Evolutionary conservation across 768 basidiomycete species (phyloP).

Genomic region (Cyclocybe aegerita): DNA sequence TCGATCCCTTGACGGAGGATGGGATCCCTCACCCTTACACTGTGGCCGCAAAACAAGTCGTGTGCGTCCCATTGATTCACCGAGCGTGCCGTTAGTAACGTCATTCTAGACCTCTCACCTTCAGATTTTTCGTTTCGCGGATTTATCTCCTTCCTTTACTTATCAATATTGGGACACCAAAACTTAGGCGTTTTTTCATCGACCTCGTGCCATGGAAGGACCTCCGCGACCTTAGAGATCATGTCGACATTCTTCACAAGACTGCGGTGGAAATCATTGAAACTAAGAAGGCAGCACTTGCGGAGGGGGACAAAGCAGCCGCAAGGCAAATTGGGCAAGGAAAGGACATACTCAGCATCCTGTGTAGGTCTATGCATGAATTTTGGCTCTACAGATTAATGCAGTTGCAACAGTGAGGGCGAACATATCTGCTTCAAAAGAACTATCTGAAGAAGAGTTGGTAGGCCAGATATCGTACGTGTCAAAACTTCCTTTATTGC

Average conservation of each 20-base stretch:
- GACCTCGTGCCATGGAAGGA: conserved; percentile 28
- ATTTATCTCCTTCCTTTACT: conserved; percentile 20
- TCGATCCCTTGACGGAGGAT: conserved; percentile 35
- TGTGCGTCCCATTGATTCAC: conserved; percentile 18
- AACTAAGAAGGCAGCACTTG: conserved; percentile 34
- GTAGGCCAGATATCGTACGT: conserved; percentile 35
- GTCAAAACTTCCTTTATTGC: neutral
- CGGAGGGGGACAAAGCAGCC: conserved; percentile 34
- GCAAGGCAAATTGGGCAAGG: conserved; percentile 33
- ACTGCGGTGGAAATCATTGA: conserved; percentile 34
- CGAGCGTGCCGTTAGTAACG: neutral
- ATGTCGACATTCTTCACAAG: conserved; percentile 34
- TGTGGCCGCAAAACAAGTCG: conserved; percentile 25
- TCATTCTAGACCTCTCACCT: conserved; percentile 14
- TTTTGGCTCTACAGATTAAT: neutral
- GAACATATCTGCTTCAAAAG: conserved; percentile 31
- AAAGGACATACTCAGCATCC: conserved; percentile 46
- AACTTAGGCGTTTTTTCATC: conserved; percentile 31
- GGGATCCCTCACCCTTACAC: conserved; percentile 27
- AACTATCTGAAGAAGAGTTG: conserved; percentile 34
- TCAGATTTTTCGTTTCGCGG: conserved; percentile 16
- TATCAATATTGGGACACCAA: conserved; percentile 25
- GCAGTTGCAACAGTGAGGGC: conserved; percentile 32
- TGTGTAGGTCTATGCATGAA: conserved; percentile 29
- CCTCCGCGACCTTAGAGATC: conserved; percentile 28